phyloP scores from a whole-genome alignment of 495 filamentous ascomycete species.

The Arthonia radiata region DNA sequence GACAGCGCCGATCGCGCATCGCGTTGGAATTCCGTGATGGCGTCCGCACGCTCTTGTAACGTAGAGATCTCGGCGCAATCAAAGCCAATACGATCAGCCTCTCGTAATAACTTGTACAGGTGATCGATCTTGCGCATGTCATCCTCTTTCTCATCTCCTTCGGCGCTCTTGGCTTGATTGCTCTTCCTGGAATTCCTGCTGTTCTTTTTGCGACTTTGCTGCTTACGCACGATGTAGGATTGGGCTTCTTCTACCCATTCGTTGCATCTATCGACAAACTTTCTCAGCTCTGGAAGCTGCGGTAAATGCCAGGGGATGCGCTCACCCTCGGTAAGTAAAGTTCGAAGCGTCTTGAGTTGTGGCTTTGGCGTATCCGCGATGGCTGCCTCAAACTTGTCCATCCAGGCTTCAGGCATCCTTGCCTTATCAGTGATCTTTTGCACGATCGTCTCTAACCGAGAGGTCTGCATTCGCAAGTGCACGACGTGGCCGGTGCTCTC shows the following conservation, averaged over 20 bases:
- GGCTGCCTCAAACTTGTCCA: slow-evolving; percentile 64
- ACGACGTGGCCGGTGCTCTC: slow-evolving; percentile 35
- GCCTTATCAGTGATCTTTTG: slow-evolving; percentile 72
- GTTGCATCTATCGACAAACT: slow-evolving; percentile 84
- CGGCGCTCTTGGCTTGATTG: slow-evolving; percentile 46
- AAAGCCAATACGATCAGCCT: slow-evolving; percentile 75
- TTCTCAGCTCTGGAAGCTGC: slow-evolving; percentile 55
- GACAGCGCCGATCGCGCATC: slow-evolving; percentile 45
- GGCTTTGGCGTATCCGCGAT: slow-evolving; percentile 65
- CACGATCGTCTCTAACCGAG: slow-evolving; percentile 34
- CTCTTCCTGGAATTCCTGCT: slow-evolving; percentile 69
- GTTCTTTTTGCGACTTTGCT: slow-evolving; percentile 93
- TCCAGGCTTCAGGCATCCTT: slow-evolving; percentile 65
- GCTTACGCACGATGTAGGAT: slow-evolving; percentile 92
- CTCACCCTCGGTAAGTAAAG: slow-evolving; percentile 78
- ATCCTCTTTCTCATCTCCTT: slow-evolving; percentile 48
- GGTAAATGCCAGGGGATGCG: slow-evolving; percentile 84
- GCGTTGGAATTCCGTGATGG: slow-evolving; percentile 66
- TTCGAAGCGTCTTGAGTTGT: slow-evolving; percentile 62
- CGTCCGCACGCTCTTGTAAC: slow-evolving; percentile 65
- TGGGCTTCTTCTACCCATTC: slow-evolving; percentile 96
- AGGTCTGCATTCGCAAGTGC: slow-evolving; percentile 51
- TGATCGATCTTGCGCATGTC: slow-evolving; percentile 81
- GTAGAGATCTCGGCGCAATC: slow-evolving; percentile 81
- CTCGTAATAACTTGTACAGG: slow-evolving; percentile 57